Percentiles rank a stretch among this genome's conserved stretches.
Evolutionary conservation across 768 basidiomycete species (phyloP).

Genomic region (Boletus rex-veris): DNA sequence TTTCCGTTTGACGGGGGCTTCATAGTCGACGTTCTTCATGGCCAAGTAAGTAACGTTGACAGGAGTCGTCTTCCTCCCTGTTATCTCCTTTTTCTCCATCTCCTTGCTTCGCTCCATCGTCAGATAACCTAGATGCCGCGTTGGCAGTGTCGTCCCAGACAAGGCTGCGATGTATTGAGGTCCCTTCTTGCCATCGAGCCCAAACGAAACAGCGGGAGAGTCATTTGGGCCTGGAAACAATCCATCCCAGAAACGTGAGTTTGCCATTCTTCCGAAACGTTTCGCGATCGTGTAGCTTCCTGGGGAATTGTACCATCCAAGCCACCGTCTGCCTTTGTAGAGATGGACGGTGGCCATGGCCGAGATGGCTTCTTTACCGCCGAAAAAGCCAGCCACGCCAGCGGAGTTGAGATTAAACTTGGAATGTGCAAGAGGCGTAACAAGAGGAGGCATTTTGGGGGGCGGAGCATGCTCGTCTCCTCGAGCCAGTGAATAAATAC

Average conservation of each 20-base stretch:
- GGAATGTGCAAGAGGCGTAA: constrained; percentile 1
- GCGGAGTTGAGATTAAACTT: constrained; percentile 26
- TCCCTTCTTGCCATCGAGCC: constrained; percentile 27
- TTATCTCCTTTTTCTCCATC: background rate
- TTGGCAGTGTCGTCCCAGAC: constrained; percentile 29
- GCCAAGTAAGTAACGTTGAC: constrained; percentile 16
- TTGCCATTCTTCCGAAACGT: constrained; percentile 30
- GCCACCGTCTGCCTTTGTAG: constrained; percentile 29
- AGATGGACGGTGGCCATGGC: constrained; percentile 35
- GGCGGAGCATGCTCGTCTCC: background rate
- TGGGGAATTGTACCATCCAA: constrained; percentile 38
- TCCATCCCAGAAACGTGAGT: constrained; percentile 32
- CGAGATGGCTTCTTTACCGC: constrained; percentile 35
- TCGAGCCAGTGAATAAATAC: background rate
- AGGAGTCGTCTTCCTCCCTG: constrained; percentile 8
- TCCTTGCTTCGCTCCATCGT: constrained; percentile 16
- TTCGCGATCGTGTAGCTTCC: constrained; percentile 33
- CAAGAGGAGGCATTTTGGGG: constrained; percentile 10
- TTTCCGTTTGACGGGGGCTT: background rate
- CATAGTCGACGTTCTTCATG: constrained; percentile 10
- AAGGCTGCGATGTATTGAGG: constrained; percentile 28
- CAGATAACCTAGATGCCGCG: constrained; percentile 29
- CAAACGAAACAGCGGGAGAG: constrained; percentile 27
- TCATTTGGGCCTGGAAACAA: constrained; percentile 31
- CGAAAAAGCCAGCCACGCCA: constrained; percentile 36